Evolutionary conservation across 495 filamentous ascomycete genomes (phyloP).

Genomic region (Poronia punctata): DNA sequence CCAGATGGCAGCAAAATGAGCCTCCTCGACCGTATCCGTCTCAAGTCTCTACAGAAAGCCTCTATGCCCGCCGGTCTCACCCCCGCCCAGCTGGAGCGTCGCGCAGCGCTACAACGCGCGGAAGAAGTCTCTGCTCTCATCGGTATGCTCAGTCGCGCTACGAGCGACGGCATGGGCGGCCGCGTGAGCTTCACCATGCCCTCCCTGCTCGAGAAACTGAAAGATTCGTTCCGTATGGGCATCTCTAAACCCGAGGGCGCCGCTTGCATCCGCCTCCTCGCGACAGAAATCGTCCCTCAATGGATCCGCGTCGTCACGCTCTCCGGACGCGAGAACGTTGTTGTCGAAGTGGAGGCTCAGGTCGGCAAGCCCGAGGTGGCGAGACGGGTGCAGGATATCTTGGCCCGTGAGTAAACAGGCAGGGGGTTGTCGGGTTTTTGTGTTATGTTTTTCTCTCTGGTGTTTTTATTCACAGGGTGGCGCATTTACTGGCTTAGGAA

Average conservation of each 20-base stretch:
- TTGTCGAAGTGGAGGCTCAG: slow-evolving; percentile 42
- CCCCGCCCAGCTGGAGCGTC: slow-evolving; percentile 44
- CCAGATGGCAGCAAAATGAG: slow-evolving; percentile 32
- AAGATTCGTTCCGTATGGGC: slow-evolving; percentile 54
- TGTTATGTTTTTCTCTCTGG: no score
- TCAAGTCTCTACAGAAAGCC: slow-evolving; percentile 46
- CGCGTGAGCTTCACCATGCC: slow-evolving; percentile 54
- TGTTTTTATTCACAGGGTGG: no score
- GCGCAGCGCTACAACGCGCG: slow-evolving; percentile 52
- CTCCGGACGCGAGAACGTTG: slow-evolving; percentile 50
- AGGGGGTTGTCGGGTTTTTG: no score
- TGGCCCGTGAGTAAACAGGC: slow-evolving; percentile 24
- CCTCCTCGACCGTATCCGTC: slow-evolving; percentile 57
- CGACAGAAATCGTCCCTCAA: slow-evolving; percentile 51
- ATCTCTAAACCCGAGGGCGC: slow-evolving; percentile 54
- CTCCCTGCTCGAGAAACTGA: slow-evolving; percentile 49
- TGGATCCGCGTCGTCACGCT: slow-evolving; percentile 54
- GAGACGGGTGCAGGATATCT: slow-evolving; percentile 33
- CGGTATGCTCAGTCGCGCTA: slow-evolving; percentile 46
- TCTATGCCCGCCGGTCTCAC: slow-evolving; percentile 34
- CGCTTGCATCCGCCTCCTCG: slow-evolving; percentile 49
- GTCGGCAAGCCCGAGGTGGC: slow-evolving; percentile 35
- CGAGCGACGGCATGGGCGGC: slow-evolving; percentile 20
- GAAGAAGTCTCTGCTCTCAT: slow-evolving; percentile 56
- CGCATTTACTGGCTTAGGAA: no score